Evolutionary conservation across 169 alveolate species (phyloP).

Genomic region (Eimeria praecox): DNA sequence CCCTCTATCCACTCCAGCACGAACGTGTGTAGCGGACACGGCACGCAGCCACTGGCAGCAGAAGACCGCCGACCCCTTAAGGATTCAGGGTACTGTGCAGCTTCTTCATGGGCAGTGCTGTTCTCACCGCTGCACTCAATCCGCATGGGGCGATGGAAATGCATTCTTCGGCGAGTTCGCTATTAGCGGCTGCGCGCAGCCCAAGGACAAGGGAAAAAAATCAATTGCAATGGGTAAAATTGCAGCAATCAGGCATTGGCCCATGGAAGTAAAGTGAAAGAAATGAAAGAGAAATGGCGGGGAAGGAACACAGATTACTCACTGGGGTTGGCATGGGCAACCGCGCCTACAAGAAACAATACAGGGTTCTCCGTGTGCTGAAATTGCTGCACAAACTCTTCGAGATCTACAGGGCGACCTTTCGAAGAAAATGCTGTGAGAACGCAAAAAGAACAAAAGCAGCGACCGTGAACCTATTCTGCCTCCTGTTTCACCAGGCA

Average conservation of each 20-base stretch:
- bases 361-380: slow-evolving; percentile 78
- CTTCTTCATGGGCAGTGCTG: neutral
- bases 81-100: neutral
- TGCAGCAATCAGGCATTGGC: neutral
- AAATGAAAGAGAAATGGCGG: neutral
- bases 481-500: neutral
- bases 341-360: slow-evolving; percentile 89
- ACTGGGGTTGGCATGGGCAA: slow-evolving; percentile 89
- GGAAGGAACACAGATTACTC: neutral
- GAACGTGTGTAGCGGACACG: neutral
- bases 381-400: slow-evolving; percentile 71
- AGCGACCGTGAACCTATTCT: neutral
- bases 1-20: neutral
- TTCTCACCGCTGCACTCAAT: slow-evolving; percentile 88
- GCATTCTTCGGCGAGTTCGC: slow-evolving; percentile 85
- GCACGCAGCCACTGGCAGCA: neutral
- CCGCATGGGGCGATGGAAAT: slow-evolving; percentile 88
- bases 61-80: neutral
- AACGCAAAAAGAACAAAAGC: neutral
- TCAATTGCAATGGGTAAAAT: neutral
- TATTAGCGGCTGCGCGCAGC: slow-evolving; percentile 61
- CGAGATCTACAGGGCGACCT: slow-evolving; percentile 71
- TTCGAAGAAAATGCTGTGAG: slow-evolving; percentile 53
- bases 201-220: neutral
- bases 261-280: neutral